These are phyloP conservation scores for Helenozyma baotianmanensis DNA, from an alignment of 805 yeast species.

Conservation along the genomic window DNA sequence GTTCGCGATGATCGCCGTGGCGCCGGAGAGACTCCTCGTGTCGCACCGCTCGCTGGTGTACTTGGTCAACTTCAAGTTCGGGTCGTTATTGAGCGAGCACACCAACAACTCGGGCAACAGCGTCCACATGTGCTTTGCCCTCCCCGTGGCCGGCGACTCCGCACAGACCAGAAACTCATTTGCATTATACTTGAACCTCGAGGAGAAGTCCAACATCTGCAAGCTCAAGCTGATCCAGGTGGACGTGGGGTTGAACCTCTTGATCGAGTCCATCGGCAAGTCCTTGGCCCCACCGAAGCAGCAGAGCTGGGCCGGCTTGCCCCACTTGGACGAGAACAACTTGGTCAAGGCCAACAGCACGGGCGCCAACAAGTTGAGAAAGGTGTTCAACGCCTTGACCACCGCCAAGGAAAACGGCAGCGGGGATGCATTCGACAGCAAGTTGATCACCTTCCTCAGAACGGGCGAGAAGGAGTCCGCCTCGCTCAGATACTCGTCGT, in stretches of 20 bases:
- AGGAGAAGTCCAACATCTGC: slow-evolving; percentile 39
- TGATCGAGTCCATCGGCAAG: slow-evolving; percentile 68
- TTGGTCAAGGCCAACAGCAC: slow-evolving; percentile 14
- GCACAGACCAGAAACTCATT: slow-evolving; percentile 36
- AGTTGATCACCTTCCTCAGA: slow-evolving; percentile 21
- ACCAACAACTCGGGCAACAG: slow-evolving; percentile 24
- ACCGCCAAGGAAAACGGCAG: slow-evolving; percentile 3
- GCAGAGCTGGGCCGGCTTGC: slow-evolving; percentile 22
- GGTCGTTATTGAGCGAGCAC: slow-evolving; percentile 33
- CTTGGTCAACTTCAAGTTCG: slow-evolving; percentile 42
- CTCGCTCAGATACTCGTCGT: slow-evolving; percentile 35
- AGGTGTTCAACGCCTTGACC: slow-evolving; percentile 14
- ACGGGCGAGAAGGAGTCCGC: background rate
- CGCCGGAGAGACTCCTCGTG: slow-evolving; percentile 44
- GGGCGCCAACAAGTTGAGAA: slow-evolving; percentile 12
- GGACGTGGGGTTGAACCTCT: slow-evolving; percentile 62
- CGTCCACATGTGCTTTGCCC: slow-evolving; percentile 15
- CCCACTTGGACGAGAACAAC: slow-evolving; percentile 19
- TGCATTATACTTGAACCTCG: slow-evolving; percentile 38
- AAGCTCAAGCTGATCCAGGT: slow-evolving; percentile 43
- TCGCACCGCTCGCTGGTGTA: slow-evolving; percentile 36
- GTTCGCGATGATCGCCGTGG: slow-evolving; percentile 34
- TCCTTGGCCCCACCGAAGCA: slow-evolving; percentile 29
- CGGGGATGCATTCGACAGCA: slow-evolving; percentile 16
- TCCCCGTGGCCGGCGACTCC: slow-evolving; percentile 41